Percentiles rank a stretch among this genome's conserved stretches.
These are phyloP conservation scores for Penstemon barbatus DNA, from an alignment of 257 asterid species.

Conservation along the genomic window DNA sequence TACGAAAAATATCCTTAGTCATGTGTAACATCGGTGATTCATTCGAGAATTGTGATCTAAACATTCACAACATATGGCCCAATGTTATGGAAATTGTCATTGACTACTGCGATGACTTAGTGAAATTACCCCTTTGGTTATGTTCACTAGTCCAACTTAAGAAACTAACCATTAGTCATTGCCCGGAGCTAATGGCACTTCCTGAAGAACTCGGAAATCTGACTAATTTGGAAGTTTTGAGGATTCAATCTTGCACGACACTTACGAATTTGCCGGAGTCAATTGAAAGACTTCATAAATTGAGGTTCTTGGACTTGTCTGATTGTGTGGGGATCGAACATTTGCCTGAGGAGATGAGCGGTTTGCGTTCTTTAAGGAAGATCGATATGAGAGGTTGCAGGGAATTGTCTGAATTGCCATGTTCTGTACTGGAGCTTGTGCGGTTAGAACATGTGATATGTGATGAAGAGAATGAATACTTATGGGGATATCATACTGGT, in stretches of 20 bases:
- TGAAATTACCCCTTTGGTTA: slow-evolving; percentile 26
- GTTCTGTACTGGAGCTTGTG: slow-evolving; percentile 24
- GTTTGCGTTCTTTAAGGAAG: slow-evolving; percentile 21
- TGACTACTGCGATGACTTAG: slow-evolving; percentile 37
- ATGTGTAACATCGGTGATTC: slow-evolving; percentile 32
- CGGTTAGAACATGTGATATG: slow-evolving; percentile 32
- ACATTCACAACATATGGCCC: slow-evolving; percentile 29
- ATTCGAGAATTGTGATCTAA: slow-evolving; percentile 26
- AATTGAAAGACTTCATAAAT: slow-evolving; percentile 26
- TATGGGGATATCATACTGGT: slow-evolving; percentile 18
- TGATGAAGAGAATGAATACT: slow-evolving; percentile 32
- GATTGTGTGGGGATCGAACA: slow-evolving; percentile 32
- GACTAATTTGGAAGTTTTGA: slow-evolving; percentile 32
- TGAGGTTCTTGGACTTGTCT: slow-evolving; percentile 32
- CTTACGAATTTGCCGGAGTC: slow-evolving; percentile 31
- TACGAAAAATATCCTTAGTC: slow-evolving; percentile 36
- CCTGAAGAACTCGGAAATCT: slow-evolving; percentile 35
- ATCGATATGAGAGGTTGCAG: slow-evolving; percentile 36
- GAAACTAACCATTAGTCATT: slow-evolving; percentile 35
- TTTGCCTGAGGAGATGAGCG: slow-evolving; percentile 27
- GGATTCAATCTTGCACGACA: slow-evolving; percentile 36
- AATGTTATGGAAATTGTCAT: slow-evolving; percentile 38
- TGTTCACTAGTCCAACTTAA: slow-evolving; percentile 33
- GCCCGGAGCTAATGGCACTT: slow-evolving; percentile 33
- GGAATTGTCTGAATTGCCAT: slow-evolving; percentile 32